A percentile compares a stretch with the other conserved stretches of the same genome.
Evolutionary conservation across 805 yeast genomes (phyloP).

Genomic region (Brettanomyces custersianus): DNA sequence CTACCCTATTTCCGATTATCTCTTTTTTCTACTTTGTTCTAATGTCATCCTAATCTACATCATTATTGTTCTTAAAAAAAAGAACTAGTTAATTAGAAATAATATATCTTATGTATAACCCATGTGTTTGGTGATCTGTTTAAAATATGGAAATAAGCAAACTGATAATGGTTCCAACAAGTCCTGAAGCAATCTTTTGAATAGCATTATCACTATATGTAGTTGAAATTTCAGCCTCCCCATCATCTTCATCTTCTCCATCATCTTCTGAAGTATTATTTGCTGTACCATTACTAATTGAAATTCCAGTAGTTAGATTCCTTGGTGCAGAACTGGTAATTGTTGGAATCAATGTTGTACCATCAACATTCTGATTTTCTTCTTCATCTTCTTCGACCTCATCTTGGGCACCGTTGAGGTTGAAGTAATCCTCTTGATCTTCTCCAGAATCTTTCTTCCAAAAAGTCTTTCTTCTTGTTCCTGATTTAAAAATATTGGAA

Average conservation of each 20-base stretch:
- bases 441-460: slow-evolving; percentile 7
- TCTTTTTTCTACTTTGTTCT: too few species aligned
- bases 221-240: slow-evolving; percentile 1
- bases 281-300: slow-evolving; percentile 5
- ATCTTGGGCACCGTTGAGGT: neutral
- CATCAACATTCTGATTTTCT: neutral
- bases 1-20: too few species aligned
- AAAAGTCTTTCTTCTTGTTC: slow-evolving; percentile 12
- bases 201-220: slow-evolving; percentile 16
- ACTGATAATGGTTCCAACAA: slow-evolving; percentile 17
- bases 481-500: slow-evolving; percentile 41
- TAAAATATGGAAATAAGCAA: slow-evolving; percentile 17
- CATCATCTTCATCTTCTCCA: neutral
- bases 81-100: too few species aligned
- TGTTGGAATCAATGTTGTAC: slow-evolving; percentile 6
- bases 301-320: neutral
- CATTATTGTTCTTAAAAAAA: too few species aligned
- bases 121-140: too few species aligned
- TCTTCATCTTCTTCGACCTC: neutral
- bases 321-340: slow-evolving; percentile 4
- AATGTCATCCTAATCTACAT: too few species aligned
- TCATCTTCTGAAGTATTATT: neutral
- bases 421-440: slow-evolving; percentile 3
- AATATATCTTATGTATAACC: too few species aligned
- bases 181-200: slow-evolving; percentile 8